These are phyloP conservation scores for Corymbia calophylla DNA, from an alignment of 441 rosid species.

Conservation along the genomic window DNA sequence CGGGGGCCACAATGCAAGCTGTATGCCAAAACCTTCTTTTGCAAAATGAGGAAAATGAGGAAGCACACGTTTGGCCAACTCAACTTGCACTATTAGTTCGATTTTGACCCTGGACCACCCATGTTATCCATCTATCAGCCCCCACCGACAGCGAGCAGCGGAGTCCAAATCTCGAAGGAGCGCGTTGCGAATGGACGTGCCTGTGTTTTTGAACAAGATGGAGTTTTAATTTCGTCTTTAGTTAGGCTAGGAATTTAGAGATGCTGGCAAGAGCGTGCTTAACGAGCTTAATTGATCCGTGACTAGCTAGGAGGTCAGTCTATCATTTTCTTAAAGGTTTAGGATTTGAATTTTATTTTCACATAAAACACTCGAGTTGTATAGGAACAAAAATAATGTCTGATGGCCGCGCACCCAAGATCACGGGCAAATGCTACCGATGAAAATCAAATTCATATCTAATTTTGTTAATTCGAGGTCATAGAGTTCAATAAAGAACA, in stretches of 20 bases:
- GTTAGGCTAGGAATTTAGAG: background rate
- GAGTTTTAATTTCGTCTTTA: background rate
- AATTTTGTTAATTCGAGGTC: background rate
- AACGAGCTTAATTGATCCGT: background rate
- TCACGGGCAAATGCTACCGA: background rate
- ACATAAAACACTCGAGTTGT: background rate
- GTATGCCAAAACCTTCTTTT: background rate
- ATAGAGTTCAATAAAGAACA: background rate
- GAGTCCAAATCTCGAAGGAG: background rate
- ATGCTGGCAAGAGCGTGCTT: background rate
- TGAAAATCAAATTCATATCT: background rate
- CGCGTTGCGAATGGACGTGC: background rate
- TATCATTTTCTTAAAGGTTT: background rate
- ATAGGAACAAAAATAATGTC: background rate
- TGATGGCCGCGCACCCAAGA: background rate
- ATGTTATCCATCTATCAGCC: background rate
- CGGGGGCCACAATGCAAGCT: background rate
- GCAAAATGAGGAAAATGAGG: background rate
- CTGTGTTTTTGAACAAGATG: background rate
- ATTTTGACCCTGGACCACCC: background rate
- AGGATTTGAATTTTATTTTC: background rate
- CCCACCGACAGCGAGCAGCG: background rate
- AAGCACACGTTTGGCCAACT: background rate
- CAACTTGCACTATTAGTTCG: background rate
- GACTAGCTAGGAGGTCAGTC: background rate